Percentiles rank a stretch among this genome's conserved stretches.
phyloP scores from a whole-genome alignment of 108 stramenopile genomes.

The Cyclotella baltica region DNA sequence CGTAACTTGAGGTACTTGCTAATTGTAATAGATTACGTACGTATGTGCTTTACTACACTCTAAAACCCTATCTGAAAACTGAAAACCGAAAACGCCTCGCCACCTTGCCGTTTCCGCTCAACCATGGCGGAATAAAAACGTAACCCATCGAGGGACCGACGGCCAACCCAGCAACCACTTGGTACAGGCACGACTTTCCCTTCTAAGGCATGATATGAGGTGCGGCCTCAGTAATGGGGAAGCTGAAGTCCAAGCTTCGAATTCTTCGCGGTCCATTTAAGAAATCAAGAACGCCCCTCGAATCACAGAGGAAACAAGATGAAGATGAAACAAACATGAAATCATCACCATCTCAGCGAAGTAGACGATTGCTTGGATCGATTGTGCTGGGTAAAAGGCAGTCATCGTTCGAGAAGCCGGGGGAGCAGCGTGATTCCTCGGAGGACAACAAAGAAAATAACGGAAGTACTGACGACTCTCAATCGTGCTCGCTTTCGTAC shows the following conservation, averaged over 20 bases:
- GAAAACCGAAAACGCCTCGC: too few species aligned
- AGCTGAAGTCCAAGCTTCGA: slow-evolving; percentile 4
- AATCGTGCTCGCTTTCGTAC: slow-evolving; percentile 9
- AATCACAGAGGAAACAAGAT: background rate
- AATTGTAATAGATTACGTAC: too few species aligned
- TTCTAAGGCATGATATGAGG: too few species aligned
- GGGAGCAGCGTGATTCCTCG: background rate
- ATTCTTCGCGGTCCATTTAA: background rate
- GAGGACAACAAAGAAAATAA: slow-evolving; percentile 22
- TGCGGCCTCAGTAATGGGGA: background rate
- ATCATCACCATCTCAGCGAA: slow-evolving; percentile 8
- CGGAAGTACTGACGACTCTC: slow-evolving; percentile 1
- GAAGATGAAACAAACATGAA: background rate
- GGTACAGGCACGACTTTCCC: too few species aligned
- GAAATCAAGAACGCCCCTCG: background rate
- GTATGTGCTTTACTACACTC: too few species aligned
- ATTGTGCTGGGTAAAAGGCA: slow-evolving; percentile 4
- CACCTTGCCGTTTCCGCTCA: too few species aligned
- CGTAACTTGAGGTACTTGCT: too few species aligned
- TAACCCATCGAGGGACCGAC: too few species aligned
- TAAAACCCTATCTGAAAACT: too few species aligned
- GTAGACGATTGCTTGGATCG: slow-evolving; percentile 10
- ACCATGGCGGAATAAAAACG: too few species aligned
- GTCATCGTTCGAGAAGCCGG: background rate
- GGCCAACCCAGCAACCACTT: too few species aligned